A percentile compares a stretch with the other conserved stretches of the same genome.
These are phyloP conservation scores for Penicillium sp. DNA, from an alignment of 2,329 filamentous ascomycete genomes.

Conservation along the genomic window DNA sequence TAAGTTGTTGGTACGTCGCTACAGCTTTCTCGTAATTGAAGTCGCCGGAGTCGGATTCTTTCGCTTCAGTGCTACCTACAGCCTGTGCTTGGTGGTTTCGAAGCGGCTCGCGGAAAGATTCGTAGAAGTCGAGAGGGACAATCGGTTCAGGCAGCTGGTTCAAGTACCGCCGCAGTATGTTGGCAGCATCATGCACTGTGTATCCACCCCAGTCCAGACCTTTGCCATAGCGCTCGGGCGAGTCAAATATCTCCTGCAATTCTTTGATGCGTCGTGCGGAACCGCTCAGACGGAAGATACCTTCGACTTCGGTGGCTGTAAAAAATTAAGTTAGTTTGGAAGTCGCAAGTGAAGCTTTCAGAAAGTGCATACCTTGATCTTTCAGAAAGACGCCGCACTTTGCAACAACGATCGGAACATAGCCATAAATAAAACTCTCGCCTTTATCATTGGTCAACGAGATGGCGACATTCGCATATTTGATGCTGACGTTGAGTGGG, in stretches of 20 bases:
- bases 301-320: conserved; percentile 85
- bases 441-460: conserved; percentile 90
- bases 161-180: conserved; percentile 89
- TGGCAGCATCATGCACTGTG: conserved; percentile 96
- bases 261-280: conserved; percentile 99
- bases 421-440: conserved; percentile 95
- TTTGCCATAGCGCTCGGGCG: conserved; percentile 92
- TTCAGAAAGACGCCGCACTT: conserved; percentile 98
- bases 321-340: background rate
- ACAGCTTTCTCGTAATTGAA: conserved; percentile 77
- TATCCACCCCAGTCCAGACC: conserved; percentile 96
- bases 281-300: conserved; percentile 92
- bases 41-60: conserved; percentile 63
- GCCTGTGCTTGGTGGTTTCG: conserved; percentile 65
- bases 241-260: conserved; percentile 85
- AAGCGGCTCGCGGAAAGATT: conserved; percentile 82
- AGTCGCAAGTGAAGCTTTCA: background rate
- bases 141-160: conserved; percentile 96
- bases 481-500: conserved; percentile 87
- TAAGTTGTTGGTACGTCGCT: conserved; percentile 76
- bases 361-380: conserved; percentile 72
- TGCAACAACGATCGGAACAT: conserved; percentile 95
- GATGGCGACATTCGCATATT: conserved; percentile 96
- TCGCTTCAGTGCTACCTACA: conserved; percentile 63
- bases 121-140: conserved; percentile 89